Conservation (phyloP, 345 rosid species). For the Camelina neglecta region DNA sequence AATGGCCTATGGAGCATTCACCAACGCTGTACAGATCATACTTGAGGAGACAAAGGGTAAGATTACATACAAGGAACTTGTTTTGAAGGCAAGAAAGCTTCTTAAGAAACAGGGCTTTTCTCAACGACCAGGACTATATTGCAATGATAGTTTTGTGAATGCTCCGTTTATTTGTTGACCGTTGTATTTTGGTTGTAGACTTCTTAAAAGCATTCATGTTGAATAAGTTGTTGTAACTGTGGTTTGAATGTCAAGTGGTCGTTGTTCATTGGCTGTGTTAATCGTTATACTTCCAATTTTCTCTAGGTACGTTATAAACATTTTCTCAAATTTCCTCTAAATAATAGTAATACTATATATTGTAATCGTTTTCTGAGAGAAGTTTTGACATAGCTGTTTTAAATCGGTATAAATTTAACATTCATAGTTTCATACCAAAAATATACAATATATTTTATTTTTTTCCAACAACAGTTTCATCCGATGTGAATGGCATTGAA, state of each 20-base stretch:
- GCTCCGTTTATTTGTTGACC: conserved; percentile 55
- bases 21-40: conserved; percentile 79
- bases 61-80: conserved; percentile 65
- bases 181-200: background rate
- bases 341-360: too few species aligned
- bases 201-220: background rate
- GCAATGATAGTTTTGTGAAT: conserved; percentile 63
- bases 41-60: conserved; percentile 59
- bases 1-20: conserved; percentile 88
- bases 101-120: conserved; percentile 73
- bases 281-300: too few species aligned
- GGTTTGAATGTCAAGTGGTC: conserved; percentile 4
- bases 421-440: too few species aligned
- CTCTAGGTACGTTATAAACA: too few species aligned
- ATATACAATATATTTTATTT: too few species aligned
- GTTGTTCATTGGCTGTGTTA: too few species aligned
- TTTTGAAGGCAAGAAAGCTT: conserved; percentile 60
- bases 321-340: too few species aligned
- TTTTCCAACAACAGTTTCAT: too few species aligned
- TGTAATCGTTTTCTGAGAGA: too few species aligned
- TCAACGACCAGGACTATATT: conserved; percentile 90
- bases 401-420: too few species aligned
- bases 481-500: too few species aligned
- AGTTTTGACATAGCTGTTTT: too few species aligned
- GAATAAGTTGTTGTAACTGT: conserved; percentile 20